phyloP scores from a whole-genome alignment of 768 basidiomycete genomes.

The Amanita muscaria region DNA sequence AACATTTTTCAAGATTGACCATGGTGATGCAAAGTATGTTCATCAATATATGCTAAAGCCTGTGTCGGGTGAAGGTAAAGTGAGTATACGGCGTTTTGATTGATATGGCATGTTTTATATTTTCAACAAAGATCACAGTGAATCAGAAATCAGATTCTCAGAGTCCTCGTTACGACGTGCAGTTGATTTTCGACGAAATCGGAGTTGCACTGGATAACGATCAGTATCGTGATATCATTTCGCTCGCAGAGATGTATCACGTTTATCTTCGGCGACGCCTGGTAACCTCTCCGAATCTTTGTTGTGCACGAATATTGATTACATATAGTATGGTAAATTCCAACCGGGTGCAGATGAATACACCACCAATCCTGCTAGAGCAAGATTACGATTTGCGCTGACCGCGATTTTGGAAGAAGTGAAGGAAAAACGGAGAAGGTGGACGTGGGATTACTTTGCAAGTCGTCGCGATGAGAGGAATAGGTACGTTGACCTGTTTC shows the following conservation, averaged over 20 bases:
- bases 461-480: constrained; percentile 85
- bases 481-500: constrained; percentile 77
- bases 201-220: constrained; percentile 86
- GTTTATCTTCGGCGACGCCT: constrained; percentile 82
- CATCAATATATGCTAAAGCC: constrained; percentile 96
- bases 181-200: constrained; percentile 87
- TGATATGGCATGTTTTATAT: constrained; percentile 4
- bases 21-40: constrained; percentile 33
- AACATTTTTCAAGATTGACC: constrained; percentile 29
- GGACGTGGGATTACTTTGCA: constrained; percentile 90
- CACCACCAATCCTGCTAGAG: constrained; percentile 47
- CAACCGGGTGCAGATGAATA: constrained; percentile 60
- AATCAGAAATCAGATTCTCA: constrained; percentile 68
- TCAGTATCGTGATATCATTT: constrained; percentile 91
- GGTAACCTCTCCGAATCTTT: constrained; percentile 28
- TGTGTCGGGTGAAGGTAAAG: constrained; percentile 89
- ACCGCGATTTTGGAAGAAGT: constrained; percentile 77
- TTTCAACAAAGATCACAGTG: constrained; percentile 55
- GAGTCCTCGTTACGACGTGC: constrained; percentile 80
- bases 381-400: constrained; percentile 70
- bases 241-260: constrained; percentile 93
- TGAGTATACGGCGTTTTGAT: constrained; percentile 26
- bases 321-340: constrained; percentile 69
- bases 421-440: constrained; percentile 71
- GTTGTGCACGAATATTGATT: neutral